These are phyloP conservation scores for Durusdinium trenchii DNA, from an alignment of 73 alveolate species.

Conservation along the genomic window DNA sequence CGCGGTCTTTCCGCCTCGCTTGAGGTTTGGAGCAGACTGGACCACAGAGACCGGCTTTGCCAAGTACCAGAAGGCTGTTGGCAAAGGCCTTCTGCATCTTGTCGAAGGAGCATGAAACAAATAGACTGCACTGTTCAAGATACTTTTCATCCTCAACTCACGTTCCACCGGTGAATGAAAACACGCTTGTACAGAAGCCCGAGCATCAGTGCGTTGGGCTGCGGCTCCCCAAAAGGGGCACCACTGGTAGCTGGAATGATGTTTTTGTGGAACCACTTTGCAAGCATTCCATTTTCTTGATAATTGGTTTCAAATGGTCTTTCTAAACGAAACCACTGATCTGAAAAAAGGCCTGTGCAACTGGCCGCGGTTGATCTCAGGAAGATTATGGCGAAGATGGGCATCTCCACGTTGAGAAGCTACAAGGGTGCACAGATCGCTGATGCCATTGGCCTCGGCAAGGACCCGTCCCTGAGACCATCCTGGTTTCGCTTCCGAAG, in stretches of 20 bases:
- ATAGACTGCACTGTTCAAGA: too few relatives aligned
- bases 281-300: not conserved
- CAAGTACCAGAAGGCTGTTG: conserved; percentile 72
- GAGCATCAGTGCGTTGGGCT: not conserved
- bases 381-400: conserved; percentile 96
- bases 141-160: not conserved
- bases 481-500: not conserved
- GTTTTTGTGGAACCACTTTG: not conserved
- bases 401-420: conserved; percentile 91
- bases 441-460: conserved; percentile 86
- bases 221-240: not conserved
- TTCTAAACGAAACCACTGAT: too few relatives aligned
- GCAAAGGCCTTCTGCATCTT: conserved; percentile 58
- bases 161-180: not conserved
- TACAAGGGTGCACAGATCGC: conserved; percentile 96
- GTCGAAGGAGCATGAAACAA: too few relatives aligned
- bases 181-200: not conserved
- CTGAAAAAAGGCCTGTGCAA: too few relatives aligned
- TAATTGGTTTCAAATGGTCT: too few relatives aligned
- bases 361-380: not conserved
- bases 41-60: conserved; percentile 28
- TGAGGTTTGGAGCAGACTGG: conserved; percentile 65
- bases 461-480: not conserved
- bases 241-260: not conserved
- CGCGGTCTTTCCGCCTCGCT: not conserved